phyloP scores from a whole-genome alignment of 352 stramenopile genomes.

The Pythium angustatum region DNA sequence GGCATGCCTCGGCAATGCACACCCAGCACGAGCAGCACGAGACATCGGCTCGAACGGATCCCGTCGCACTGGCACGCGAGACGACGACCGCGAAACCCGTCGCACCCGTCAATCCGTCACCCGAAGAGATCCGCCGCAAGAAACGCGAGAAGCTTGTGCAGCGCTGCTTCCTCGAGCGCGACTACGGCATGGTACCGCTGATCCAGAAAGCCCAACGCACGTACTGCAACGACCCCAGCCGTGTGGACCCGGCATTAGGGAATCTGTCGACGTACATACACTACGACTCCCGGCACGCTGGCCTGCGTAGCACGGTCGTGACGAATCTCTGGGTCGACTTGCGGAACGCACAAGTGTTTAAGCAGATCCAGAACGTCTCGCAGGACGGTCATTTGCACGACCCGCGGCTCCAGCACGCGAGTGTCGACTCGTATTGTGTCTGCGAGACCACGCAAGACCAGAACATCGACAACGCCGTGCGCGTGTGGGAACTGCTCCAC shows the following conservation, averaged over 20 bases:
- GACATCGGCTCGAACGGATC: neutral
- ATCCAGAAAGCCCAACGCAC: neutral
- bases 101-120: neutral
- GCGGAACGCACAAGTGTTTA: slow-evolving; percentile 22
- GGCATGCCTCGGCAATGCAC: neutral
- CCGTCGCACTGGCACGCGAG: no score
- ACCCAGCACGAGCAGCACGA: neutral
- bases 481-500: slow-evolving; percentile 11
- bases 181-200: slow-evolving; percentile 10
- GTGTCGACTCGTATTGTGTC: slow-evolving; percentile 19
- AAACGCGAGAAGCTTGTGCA: slow-evolving; percentile 4
- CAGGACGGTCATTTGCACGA: slow-evolving; percentile 40
- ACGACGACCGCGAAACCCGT: neutral
- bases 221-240: slow-evolving; percentile 7
- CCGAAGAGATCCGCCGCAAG: neutral
- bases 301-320: slow-evolving; percentile 35
- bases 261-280: slow-evolving; percentile 6
- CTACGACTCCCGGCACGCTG: slow-evolving; percentile 19
- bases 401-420: slow-evolving; percentile 28
- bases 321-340: slow-evolving; percentile 59
- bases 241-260: slow-evolving; percentile 19
- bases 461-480: neutral
- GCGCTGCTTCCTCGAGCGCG: slow-evolving; percentile 11
- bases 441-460: slow-evolving; percentile 6
- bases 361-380: slow-evolving; percentile 31